Percentiles rank a stretch among this genome's conserved stretches.
These are phyloP conservation scores for Coemansia sp. DNA, from an alignment of 192 early-diverging fungal genomes.

Conservation along the genomic window DNA sequence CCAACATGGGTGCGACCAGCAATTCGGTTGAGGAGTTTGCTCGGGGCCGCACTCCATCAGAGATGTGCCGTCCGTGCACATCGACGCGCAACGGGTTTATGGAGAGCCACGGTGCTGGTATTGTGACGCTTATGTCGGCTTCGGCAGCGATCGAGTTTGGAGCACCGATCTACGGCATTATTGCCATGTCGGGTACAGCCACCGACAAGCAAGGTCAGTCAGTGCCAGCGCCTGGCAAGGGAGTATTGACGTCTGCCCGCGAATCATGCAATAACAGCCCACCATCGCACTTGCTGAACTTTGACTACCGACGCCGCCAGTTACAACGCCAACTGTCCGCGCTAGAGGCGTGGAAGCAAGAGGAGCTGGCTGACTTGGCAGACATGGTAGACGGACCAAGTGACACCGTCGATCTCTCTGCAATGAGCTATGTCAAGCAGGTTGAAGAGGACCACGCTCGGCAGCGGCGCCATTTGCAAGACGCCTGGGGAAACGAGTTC, in stretches of 20 bases:
- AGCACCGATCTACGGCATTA: constrained; percentile 88
- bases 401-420: background rate
- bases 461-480: constrained; percentile 68
- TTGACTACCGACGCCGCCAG: constrained; percentile 82
- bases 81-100: constrained; percentile 88
- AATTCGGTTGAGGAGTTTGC: constrained; percentile 83
- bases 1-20: constrained; percentile 94
- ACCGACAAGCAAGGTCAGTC: constrained; percentile 94
- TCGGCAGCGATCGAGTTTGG: constrained; percentile 88
- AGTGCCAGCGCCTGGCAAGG: constrained; percentile 92
- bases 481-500: constrained; percentile 81
- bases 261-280: constrained; percentile 60
- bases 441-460: constrained; percentile 61
- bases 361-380: background rate
- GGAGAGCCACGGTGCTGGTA: constrained; percentile 89
- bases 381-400: background rate
- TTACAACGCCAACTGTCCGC: constrained; percentile 45
- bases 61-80: constrained; percentile 90
- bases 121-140: constrained; percentile 91
- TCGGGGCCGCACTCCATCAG: constrained; percentile 77
- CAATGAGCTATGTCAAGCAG: constrained; percentile 34
- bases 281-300: constrained; percentile 64
- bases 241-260: constrained; percentile 88
- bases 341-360: constrained; percentile 14
- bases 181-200: constrained; percentile 85